Base-by-base conservation (phyloP, 352 stramenopile genomes). In the Aphanomyces cochlioides region DNA sequence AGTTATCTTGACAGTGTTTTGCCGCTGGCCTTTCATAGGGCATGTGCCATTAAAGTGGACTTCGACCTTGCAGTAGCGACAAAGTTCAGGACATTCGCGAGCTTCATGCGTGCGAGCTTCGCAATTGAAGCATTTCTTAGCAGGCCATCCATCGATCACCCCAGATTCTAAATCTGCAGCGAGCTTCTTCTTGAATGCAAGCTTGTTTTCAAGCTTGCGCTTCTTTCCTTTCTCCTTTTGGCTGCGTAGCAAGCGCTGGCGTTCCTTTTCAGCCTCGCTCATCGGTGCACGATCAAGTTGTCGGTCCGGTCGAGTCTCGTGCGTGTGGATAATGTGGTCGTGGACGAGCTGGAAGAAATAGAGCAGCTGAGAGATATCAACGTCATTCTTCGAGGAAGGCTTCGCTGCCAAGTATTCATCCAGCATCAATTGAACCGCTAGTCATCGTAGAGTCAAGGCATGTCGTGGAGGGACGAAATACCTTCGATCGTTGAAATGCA, bases 401-500 rank as follows among this genome's bases (percentile, higher is more conserved):
- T 74, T 7, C 73, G 76, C 47, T 70, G 76, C 66, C 56, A 80
- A 69, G 61, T 89, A 95, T 63, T 95, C 87, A 43, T 89, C 74
- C 1, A 95, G 79, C 84, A 93, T 89, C 19, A 95, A 61, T 50
- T 95, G 75, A 45, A 95, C 91, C 15, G 87, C 85, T 95, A 50
- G 21, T 71, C n/a, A 76, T 41, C 41, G 8, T 56, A 15, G 8
- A 65, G 40, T 21, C 71, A 43, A 37, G 59, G 13, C 38, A 64
- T 71, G 37, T 37, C n/a, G 36, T 61, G 54, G 54, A 17, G 12
- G 34, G 34, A 17, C 12, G n/a, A 61, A 69, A n/a, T 45, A 92
- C 87, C 87, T 95, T 95, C 87, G 71, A 95, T 95, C 0, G 87
- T 95, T 7, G 87, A 95, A n/a, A 95, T 84, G 38, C 87, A 95